Evolutionary conservation across 306 rosid genomes (phyloP).

Genomic region (peach (Prunus persica)): Prunus_persica_NCBIv2 NC_034013.1:15512001-15512500

Average conservation of each 20-base stretch:
- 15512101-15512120: constrained; percentile 12
- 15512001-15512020: constrained; percentile 51
- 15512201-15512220: constrained; percentile 72
- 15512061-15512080: constrained; percentile 46
- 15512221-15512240: constrained; percentile 63
- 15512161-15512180: constrained; percentile 21
- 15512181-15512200: constrained; percentile 82
- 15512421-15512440: background rate
- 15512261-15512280: constrained; percentile 82
- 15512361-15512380: no score
- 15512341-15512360: constrained; percentile 45
- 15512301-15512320: constrained; percentile 67
- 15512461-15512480: constrained; percentile 41
- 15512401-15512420: no score
- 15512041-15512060: constrained; percentile 75
- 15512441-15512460: constrained; percentile 63
- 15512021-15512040: constrained; percentile 78
- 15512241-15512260: constrained; percentile 86
- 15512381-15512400: background rate
- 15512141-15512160: constrained; percentile 16
- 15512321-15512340: constrained; percentile 66
- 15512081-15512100: constrained; percentile 87
- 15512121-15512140: constrained; percentile 7
- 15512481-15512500: constrained; percentile 53
- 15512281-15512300: constrained; percentile 81